Evolutionary conservation across 208 protist species (phyloP).

Genomic region (Leishmania tropica): DNA sequence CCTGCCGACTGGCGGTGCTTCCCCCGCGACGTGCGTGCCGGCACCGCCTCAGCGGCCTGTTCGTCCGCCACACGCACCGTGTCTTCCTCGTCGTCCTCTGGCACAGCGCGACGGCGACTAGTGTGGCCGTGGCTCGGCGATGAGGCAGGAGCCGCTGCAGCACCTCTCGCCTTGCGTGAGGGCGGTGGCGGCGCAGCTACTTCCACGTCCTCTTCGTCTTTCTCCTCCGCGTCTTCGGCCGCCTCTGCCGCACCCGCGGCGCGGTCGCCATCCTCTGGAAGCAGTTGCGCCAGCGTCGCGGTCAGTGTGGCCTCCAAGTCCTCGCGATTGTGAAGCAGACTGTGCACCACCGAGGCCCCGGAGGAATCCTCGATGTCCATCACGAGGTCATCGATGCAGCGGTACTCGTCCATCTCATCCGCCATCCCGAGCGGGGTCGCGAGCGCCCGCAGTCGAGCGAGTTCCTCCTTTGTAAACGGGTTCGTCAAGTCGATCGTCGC

Average conservation of each 20-base stretch:
- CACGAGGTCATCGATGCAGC: slow-evolving; percentile 74
- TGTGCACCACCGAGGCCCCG: slow-evolving; percentile 71
- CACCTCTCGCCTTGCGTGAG: neutral
- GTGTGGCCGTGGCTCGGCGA: neutral
- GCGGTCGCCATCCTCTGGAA: slow-evolving; percentile 66
- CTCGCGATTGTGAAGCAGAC: slow-evolving; percentile 74
- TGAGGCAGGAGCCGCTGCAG: neutral
- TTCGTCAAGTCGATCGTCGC: slow-evolving; percentile 75
- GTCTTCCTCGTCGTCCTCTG: slow-evolving; percentile 26
- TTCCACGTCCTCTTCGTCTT: slow-evolving; percentile 21
- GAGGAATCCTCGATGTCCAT: slow-evolving; percentile 57
- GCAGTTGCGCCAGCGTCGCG: slow-evolving; percentile 80
- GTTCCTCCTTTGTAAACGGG: slow-evolving; percentile 63
- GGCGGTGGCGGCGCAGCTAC: slow-evolving; percentile 3
- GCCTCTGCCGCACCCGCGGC: slow-evolving; percentile 31
- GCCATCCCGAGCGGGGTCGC: slow-evolving; percentile 70
- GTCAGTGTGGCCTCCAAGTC: slow-evolving; percentile 84
- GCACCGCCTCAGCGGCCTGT: slow-evolving; percentile 18
- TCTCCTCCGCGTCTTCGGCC: slow-evolving; percentile 23
- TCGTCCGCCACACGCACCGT: slow-evolving; percentile 31
- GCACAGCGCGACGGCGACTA: neutral
- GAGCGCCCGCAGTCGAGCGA: slow-evolving; percentile 51
- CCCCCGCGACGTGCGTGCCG: neutral
- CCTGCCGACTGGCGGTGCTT: neutral
- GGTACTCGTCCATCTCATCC: slow-evolving; percentile 55